phyloP scores from a whole-genome alignment of 805 yeast genomes.

The Danielia reshetovae region DNA sequence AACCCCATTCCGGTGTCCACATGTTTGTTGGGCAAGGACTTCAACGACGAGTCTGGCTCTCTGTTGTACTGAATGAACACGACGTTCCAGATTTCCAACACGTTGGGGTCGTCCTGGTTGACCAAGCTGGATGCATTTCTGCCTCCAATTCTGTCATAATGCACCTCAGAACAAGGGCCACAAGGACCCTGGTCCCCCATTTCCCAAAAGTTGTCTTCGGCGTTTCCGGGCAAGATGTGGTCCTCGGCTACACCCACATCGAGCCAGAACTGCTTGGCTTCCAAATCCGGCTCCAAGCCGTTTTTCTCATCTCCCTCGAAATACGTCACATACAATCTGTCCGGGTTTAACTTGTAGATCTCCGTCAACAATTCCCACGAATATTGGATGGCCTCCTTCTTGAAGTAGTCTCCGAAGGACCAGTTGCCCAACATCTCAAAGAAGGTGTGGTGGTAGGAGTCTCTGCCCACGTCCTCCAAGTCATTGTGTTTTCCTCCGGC shows the following conservation, averaged over 20 bases:
- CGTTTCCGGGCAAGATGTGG: slow-evolving; percentile 89
- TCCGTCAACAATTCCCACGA: slow-evolving; percentile 90
- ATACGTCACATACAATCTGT: slow-evolving; percentile 89
- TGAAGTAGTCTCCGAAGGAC: slow-evolving; percentile 99
- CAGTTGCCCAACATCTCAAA: slow-evolving; percentile 99
- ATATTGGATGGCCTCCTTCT: slow-evolving; percentile 82
- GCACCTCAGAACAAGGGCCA: slow-evolving; percentile 98
- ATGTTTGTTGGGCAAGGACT: slow-evolving; percentile 87
- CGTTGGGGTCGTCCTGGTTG: slow-evolving; percentile 97
- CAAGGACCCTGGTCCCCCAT: slow-evolving; percentile 99
- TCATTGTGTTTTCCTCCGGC: slow-evolving; percentile 99
- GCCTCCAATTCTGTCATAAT: slow-evolving; percentile 97
- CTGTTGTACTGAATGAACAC: slow-evolving; percentile 97
- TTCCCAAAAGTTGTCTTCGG: slow-evolving; percentile 97
- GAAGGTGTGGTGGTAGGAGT: slow-evolving; percentile 96
- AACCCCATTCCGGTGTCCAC: slow-evolving; percentile 99
- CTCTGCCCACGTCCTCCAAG: slow-evolving; percentile 97
- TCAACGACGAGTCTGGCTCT: slow-evolving; percentile 79
- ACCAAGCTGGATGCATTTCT: slow-evolving; percentile 90
- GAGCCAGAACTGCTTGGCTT: slow-evolving; percentile 85
- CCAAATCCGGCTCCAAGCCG: slow-evolving; percentile 89
- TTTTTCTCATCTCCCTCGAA: slow-evolving; percentile 86
- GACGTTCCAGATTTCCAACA: slow-evolving; percentile 95
- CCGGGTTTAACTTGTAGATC: slow-evolving; percentile 74
- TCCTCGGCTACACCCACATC: slow-evolving; percentile 85